Conservation (phyloP, 345 rosid species). For the Brassica cretica region DNA sequence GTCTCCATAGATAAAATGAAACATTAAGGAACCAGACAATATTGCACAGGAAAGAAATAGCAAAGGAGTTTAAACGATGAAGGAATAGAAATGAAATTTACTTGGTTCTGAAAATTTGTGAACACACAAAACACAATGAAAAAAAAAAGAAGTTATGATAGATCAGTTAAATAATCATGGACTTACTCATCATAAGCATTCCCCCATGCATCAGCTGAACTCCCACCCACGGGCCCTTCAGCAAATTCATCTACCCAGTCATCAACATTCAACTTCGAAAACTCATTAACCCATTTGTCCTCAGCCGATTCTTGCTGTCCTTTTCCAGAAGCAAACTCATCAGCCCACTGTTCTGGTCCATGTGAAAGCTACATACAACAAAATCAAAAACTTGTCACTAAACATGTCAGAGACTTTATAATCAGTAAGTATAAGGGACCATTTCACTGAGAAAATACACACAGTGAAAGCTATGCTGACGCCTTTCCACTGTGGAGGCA, state of each 20-base stretch:
- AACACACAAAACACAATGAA: slow-evolving; percentile 2
- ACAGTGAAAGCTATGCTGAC: neutral
- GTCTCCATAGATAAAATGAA: slow-evolving; percentile 1
- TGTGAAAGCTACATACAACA: slow-evolving; percentile 48
- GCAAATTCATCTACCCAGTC: slow-evolving; percentile 97
- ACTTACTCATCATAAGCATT: slow-evolving; percentile 95
- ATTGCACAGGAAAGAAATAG: neutral
- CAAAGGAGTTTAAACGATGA: no score
- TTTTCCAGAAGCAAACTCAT: slow-evolving; percentile 72
- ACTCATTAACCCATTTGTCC: slow-evolving; percentile 95
- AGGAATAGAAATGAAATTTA: neutral
- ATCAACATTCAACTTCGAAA: slow-evolving; percentile 83
- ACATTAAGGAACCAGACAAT: neutral
- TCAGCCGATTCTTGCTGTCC: slow-evolving; percentile 56
- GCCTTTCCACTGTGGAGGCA: neutral
- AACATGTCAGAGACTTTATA: slow-evolving; percentile 15
- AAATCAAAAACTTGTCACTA: slow-evolving; percentile 16
- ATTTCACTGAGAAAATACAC: neutral
- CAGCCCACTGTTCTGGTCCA: slow-evolving; percentile 79
- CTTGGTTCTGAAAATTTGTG: neutral
- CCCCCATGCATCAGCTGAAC: slow-evolving; percentile 79
- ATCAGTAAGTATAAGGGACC: slow-evolving; percentile 10
- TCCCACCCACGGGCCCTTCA: slow-evolving; percentile 66
- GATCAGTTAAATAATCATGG: neutral
- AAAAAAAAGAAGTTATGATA: slow-evolving; percentile 6